These are phyloP conservation scores for Elymus sibiricus DNA, from an alignment of 176 grass and related monocot genomes.

Conservation along the genomic window DNA sequence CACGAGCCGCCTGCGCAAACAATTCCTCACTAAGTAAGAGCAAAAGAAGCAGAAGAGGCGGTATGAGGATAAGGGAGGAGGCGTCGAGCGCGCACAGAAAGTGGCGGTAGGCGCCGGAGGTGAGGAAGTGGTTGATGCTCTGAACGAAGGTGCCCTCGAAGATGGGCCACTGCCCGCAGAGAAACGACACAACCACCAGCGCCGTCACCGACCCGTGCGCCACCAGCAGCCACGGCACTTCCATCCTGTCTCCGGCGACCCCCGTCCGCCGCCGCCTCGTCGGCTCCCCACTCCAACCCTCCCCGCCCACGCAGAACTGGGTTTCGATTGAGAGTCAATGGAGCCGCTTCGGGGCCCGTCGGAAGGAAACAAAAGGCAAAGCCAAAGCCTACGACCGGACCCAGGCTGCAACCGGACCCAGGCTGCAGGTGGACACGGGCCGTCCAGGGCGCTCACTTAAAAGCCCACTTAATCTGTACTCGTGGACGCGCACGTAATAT, in stretches of 20 bases:
- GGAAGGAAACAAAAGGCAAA: constrained; percentile 6
- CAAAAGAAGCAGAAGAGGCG: neutral
- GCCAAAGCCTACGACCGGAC: neutral
- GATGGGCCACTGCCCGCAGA: constrained; percentile 98
- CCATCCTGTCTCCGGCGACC: constrained; percentile 25
- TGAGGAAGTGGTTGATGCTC: constrained; percentile 82
- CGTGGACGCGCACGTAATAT: too few species aligned
- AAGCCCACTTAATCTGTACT: too few species aligned
- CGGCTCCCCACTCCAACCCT: neutral
- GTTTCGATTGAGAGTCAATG: constrained; percentile 3
- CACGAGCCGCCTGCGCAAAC: constrained; percentile 65
- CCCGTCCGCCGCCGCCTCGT: neutral
- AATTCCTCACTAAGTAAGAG: neutral
- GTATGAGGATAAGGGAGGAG: neutral
- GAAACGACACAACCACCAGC: constrained; percentile 86
- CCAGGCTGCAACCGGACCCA: too few species aligned
- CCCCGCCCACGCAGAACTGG: neutral
- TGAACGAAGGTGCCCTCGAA: constrained; percentile 96
- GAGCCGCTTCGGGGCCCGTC: neutral
- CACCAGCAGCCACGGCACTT: constrained; percentile 83
- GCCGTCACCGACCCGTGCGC: constrained; percentile 74
- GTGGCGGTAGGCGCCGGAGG: constrained; percentile 88
- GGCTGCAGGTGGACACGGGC: too few species aligned
- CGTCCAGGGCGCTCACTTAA: too few species aligned
- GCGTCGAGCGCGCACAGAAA: constrained; percentile 54